Base-by-base conservation (phyloP, 106 monocot genomes). In the Allium fistulosum region DNA sequence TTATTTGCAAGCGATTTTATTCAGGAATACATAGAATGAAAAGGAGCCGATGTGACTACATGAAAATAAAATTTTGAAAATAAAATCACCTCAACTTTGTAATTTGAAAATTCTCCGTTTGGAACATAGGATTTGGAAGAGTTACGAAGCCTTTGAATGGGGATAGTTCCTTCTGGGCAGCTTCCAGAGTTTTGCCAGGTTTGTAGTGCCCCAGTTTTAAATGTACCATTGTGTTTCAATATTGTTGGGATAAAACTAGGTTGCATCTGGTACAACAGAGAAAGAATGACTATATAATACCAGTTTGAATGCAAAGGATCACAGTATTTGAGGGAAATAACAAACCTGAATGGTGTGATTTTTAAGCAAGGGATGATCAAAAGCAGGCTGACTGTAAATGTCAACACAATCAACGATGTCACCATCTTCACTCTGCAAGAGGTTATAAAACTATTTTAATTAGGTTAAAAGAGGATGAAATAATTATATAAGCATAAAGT, bases 391-490 rank as follows among this genome's bases (percentile, higher is more conserved):
- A 13, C 53, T 67, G 26, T 67, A 52, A 28, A 67, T 67, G 17
- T 67, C 67, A 51, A 67, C 67, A 53, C 67, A 67, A 67, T 67
- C 67, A 13, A 67, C 11, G 26, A 67, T 67, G 16, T 67, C 67
- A 67, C 52, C 52, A 53, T 67, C 52, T 12, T 51, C 67, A 12
- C 52, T 67, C 67, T 67, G 67, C 48, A 67, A 53, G 53, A 53
- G 16, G 50, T 49, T 9, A 49, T 7, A 49, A 48, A 49, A 10
- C 11, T 49, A 49, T 6, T 65, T 22, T 22, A 22, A 22, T 22
- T 22, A 22, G 22, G 22, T 22, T 22, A 22, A 22, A 22, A 22
- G 22, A 22, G 22, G 1, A 22, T 22, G 22, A 22, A 22, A 22
- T 22, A 22, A 22, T 22, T 22, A 22, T 22, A 22, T 22, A 22